These are phyloP conservation scores for Trapa bicornis DNA, from an alignment of 345 rosid genomes.

Conservation along the genomic window DNA sequence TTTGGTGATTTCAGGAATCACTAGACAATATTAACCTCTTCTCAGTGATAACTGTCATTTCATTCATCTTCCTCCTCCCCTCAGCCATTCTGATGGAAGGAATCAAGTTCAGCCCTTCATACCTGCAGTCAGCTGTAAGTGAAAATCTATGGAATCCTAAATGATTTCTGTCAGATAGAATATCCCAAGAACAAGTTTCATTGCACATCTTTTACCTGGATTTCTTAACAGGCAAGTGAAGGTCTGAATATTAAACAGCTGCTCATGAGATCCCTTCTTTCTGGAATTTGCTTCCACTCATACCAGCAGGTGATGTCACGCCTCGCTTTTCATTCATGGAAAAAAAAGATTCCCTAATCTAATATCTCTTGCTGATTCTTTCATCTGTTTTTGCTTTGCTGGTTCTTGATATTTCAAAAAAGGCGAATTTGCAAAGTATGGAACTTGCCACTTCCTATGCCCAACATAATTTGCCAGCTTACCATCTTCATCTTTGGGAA, in stretches of 20 bases:
- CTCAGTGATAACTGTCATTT: slow-evolving; percentile 61
- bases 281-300: slow-evolving; percentile 66
- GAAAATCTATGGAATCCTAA: not conserved
- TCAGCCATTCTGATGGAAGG: slow-evolving; percentile 56
- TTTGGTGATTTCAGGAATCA: slow-evolving; percentile 32
- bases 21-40: slow-evolving; percentile 84
- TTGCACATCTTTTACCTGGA: not conserved
- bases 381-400: not conserved
- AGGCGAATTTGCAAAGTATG: too few relatives aligned
- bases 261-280: slow-evolving; percentile 38
- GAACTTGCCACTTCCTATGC: too few relatives aligned
- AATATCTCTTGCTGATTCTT: too few relatives aligned
- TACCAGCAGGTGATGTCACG: slow-evolving; percentile 57
- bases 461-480: too few relatives aligned
- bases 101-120: slow-evolving; percentile 49
- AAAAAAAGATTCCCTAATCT: not conserved
- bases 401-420: too few relatives aligned
- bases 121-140: slow-evolving; percentile 58
- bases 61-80: slow-evolving; percentile 58
- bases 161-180: not conserved
- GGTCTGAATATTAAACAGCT: slow-evolving; percentile 45
- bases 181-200: not conserved
- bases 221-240: slow-evolving; percentile 40
- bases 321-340: too few relatives aligned
- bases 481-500: too few relatives aligned